Conservation (phyloP, 2,329 filamentous ascomycete genomes). For the Xylaria sp. region DNA sequence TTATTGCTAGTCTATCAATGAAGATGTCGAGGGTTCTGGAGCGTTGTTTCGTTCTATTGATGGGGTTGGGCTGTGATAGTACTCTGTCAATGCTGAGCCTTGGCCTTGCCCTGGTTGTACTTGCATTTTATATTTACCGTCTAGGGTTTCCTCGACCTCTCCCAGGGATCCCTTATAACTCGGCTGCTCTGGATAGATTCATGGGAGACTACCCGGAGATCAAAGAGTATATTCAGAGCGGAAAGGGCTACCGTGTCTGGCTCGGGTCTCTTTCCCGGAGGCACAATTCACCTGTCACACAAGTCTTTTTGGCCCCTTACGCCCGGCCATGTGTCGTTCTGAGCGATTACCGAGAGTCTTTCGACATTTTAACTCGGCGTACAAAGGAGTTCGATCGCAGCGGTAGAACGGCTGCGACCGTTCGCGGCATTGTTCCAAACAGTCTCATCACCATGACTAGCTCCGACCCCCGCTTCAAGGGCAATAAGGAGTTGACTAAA, state of each 20-base stretch:
- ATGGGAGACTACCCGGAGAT: constrained; percentile 49
- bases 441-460: constrained; percentile 51
- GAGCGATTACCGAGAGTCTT: constrained; percentile 44
- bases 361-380: constrained; percentile 49
- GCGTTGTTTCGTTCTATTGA: not conserved
- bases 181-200: constrained; percentile 48
- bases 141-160: not conserved
- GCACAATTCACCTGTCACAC: constrained; percentile 1
- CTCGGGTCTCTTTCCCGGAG: not conserved
- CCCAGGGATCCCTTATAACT: constrained; percentile 48
- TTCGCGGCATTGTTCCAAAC: constrained; percentile 39
- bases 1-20: not conserved
- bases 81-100: not conserved
- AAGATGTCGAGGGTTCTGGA: not conserved
- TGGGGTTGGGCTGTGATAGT: not conserved
- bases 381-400: constrained; percentile 50
- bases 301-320: not conserved
- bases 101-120: not conserved
- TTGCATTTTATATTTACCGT: not conserved
- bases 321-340: not conserved
- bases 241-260: constrained; percentile 4
- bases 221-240: not conserved
- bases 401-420: constrained; percentile 36
- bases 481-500: constrained; percentile 49
- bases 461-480: constrained; percentile 47